Conservation (phyloP, 441 rosid species). For the Croton setiger region DNA sequence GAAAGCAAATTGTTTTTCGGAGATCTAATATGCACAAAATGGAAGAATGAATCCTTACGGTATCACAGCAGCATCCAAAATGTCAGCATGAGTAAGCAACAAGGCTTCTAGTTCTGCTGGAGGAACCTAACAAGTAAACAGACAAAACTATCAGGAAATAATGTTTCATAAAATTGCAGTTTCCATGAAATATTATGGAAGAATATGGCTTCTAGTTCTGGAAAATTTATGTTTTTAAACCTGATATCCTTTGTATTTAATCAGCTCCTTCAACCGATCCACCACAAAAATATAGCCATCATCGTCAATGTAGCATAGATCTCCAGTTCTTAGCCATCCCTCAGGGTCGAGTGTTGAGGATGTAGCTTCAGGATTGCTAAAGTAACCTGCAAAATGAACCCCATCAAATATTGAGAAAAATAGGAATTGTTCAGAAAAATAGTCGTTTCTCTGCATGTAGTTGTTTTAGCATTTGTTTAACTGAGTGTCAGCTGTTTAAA, state of each 20-base stretch:
- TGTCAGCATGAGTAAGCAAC: conserved; percentile 67
- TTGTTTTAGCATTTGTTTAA: not conserved
- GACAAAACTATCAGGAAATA: not conserved
- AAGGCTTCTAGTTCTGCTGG: conserved; percentile 91
- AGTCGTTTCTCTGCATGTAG: not conserved
- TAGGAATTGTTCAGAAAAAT: not conserved
- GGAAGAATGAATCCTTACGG: conserved; percentile 49
- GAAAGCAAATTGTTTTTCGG: not conserved
- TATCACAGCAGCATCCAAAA: conserved; percentile 78
- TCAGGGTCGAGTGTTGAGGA: conserved; percentile 67
- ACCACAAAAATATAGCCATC: conserved; percentile 87
- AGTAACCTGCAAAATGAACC: conserved; percentile 56
- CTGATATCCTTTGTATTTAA: conserved; percentile 96
- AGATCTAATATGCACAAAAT: not conserved
- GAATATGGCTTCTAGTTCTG: no score
- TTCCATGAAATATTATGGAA: not conserved
- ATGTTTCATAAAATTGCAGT: not conserved
- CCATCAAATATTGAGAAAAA: not conserved
- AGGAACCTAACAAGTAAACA: conserved; percentile 55
- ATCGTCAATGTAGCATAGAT: conserved; percentile 80
- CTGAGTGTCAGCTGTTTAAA: no score
- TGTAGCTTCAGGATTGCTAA: conserved; percentile 79
- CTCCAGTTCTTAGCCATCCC: conserved; percentile 97
- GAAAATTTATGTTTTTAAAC: conserved; percentile 24
- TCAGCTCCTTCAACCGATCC: conserved; percentile 89